A percentile compares a stretch with the other conserved stretches of the same genome.
Evolutionary conservation across 2,329 filamentous ascomycete species (phyloP).

Genomic region (Stagonosporopsis rhizophila): DNA sequence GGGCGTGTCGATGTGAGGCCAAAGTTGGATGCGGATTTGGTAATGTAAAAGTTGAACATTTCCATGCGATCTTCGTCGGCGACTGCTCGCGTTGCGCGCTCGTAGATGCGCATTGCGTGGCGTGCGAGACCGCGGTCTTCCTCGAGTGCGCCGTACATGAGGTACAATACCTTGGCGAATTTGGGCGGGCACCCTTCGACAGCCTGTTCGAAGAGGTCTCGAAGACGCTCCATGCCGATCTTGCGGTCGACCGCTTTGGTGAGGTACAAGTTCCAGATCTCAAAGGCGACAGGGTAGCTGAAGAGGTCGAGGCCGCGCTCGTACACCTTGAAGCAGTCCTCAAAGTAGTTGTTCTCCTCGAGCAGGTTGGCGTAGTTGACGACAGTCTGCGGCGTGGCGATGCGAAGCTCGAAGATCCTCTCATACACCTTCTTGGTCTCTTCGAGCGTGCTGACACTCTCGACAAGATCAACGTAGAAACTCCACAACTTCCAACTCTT

Average conservation of each 20-base stretch:
- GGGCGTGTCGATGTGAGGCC: conserved; percentile 91
- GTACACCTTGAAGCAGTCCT: conserved; percentile 97
- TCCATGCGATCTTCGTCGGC: conserved; percentile 92
- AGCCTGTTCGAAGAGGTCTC: conserved; percentile 96
- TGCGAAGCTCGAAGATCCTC: conserved; percentile 95
- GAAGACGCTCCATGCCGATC: conserved; percentile 90
- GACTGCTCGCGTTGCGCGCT: conserved; percentile 92
- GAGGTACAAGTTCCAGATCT: conserved; percentile 97
- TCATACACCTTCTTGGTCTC: conserved; percentile 96
- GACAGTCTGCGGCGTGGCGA: conserved; percentile 96
- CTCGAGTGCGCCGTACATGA: conserved; percentile 98
- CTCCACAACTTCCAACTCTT: conserved; percentile 99
- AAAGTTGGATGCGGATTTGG: conserved; percentile 97
- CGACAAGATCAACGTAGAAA: conserved; percentile 97
- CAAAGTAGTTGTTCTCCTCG: conserved; percentile 93
- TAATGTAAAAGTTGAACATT: conserved; percentile 99
- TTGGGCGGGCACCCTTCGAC: conserved; percentile 93
- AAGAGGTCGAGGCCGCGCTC: conserved; percentile 97
- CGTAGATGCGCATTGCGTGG: conserved; percentile 99
- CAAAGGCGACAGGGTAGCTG: conserved; percentile 96
- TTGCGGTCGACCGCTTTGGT: conserved; percentile 97
- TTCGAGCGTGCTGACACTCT: conserved; percentile 88
- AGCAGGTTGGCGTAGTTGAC: conserved; percentile 97
- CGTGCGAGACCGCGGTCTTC: conserved; percentile 93
- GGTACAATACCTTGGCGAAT: conserved; percentile 93